Base-by-base conservation (phyloP, 2,329 filamentous ascomycete species). In the Ophidiomyces ophidiicola region DNA sequence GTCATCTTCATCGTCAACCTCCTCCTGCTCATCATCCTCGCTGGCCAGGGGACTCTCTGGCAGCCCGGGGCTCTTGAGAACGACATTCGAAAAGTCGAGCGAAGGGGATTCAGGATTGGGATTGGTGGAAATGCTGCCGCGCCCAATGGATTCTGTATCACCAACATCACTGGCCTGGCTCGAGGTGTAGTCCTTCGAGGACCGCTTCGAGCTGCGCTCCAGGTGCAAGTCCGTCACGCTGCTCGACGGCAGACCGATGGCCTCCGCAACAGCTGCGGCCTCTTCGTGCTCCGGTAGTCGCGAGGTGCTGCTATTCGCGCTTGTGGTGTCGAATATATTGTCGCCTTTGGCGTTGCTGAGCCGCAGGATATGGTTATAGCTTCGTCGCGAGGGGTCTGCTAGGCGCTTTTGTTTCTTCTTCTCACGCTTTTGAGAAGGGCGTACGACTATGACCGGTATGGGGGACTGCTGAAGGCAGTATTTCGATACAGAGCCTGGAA, bases 401-500 rank as follows among this genome's bases (percentile, higher is more conserved):
- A 77, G 72, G 20, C 87, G 78, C 66, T 94, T 94, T 43, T 74
- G 72, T 62, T 90, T 92, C 65, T 92, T 92, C 63, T 90, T 90
- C 54, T 83, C 75, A 14, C 87, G 80, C 63, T 92, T 92, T 45
- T 82, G 81, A 21, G 80, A 82, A 24, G 87, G 86, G 3, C 87
- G 76, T 6, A 94, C 87, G 21, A 94, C 87, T 20, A 94, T 87
- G 5, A 94, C 87, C 1, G 87, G 87, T 1, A 94, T 83, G 0
- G 87, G 86, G 1, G 83, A 93, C 57, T 93, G 87, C 56, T 94
- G 87, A 8, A 94, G 70, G 53, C 87, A 94, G 62, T 94, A 94
- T 56, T 94, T 94, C 18, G 84, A 92, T 31, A 94, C 87, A 0
- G 82, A 90, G 47, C 85, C 90, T 34, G 83, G 84, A 29, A 94